These are phyloP conservation scores for Trichoderma gamsii DNA, from an alignment of 495 filamentous ascomycete genomes.

Conservation along the genomic window DNA sequence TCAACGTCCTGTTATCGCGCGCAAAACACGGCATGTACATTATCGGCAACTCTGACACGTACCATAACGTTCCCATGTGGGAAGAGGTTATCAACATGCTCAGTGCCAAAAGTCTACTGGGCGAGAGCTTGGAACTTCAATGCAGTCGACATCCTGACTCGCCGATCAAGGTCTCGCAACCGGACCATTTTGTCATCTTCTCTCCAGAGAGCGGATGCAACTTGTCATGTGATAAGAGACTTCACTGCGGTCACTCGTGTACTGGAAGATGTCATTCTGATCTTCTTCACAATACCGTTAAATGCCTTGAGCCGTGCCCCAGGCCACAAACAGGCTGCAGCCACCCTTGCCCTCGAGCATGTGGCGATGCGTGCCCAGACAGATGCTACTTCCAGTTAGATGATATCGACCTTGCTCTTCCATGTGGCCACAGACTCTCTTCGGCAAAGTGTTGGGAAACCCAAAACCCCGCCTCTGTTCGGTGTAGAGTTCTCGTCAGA, in stretches of 20 bases:
- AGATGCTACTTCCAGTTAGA: conserved; percentile 18
- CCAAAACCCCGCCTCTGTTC: conserved; percentile 19
- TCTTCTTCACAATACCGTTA: conserved; percentile 54
- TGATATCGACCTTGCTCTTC: conserved; percentile 31
- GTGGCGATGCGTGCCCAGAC: conserved; percentile 45
- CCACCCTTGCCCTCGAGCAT: conserved; percentile 55
- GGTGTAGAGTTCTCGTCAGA: conserved; percentile 33
- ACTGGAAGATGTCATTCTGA: conserved; percentile 63
- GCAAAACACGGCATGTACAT: conserved; percentile 82
- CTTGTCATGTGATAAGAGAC: conserved; percentile 50
- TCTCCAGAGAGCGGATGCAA: conserved; percentile 70
- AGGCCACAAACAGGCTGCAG: conserved; percentile 50
- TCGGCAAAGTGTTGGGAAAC: conserved; percentile 46
- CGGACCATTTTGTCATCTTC: conserved; percentile 55
- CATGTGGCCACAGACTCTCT: conserved; percentile 53
- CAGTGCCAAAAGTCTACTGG: conserved; percentile 43
- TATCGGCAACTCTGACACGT: conserved; percentile 64
- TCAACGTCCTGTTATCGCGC: conserved; percentile 72
- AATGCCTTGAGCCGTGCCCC: conserved; percentile 56
- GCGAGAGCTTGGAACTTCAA: conserved; percentile 47
- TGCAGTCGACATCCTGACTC: conserved; percentile 65
- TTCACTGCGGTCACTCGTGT: conserved; percentile 71
- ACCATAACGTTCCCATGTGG: conserved; percentile 61
- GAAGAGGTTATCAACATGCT: conserved; percentile 54
- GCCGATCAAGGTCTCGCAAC: conserved; percentile 47